Evolutionary conservation across 2,329 filamentous ascomycete species (phyloP), one percentile per base, ranked within the genome.

Genomic region (Lasiodiplodia theobromae): DNA sequence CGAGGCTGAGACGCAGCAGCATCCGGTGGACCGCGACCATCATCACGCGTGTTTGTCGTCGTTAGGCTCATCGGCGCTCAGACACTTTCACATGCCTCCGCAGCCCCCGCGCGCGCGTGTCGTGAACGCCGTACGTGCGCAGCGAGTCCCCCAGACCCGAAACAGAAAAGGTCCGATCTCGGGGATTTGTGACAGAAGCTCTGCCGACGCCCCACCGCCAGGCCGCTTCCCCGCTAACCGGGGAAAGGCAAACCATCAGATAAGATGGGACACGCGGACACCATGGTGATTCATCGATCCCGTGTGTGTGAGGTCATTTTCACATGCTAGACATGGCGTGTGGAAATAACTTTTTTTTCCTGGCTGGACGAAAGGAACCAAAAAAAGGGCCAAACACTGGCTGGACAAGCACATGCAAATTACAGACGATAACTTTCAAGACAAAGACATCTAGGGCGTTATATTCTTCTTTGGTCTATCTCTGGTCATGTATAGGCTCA

Each of bases 401-500:
- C 18, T 25, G n/a, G 7, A 3, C 34, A n/a, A 6, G 34, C 21
- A 53, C 21, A 53, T 47, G 44, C 51, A 53, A 53, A 53, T 44
- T 21, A 73, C 8, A 10, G 31, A 34, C 31, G 31, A 34, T 34
- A 2, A 7, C 72, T 62, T 69, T 57, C 18, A 49, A 23, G 68
- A 71, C 11, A 72, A 72, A 56, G 40, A 62, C 16, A 70, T 60
- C 5, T 69, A 73, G 38, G 71, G 66, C 31, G 72, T 71, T 53
- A 38, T 68, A 28, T 74, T 73, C 68, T 71, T 72, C 60, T 74
- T 72, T 60, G 70, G 71, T 34, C 72, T 72, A 40, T 74, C 72
- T 7, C 67, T 64, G 57, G 38, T 44, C 58, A 10, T 63, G 28
- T 64, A 34, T 64, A 51, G 6, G 38, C 37, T 6, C 40, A 51